Evolutionary conservation across 2,329 filamentous ascomycete species (phyloP).

Genomic region (Claviceps quebecensis): DNA sequence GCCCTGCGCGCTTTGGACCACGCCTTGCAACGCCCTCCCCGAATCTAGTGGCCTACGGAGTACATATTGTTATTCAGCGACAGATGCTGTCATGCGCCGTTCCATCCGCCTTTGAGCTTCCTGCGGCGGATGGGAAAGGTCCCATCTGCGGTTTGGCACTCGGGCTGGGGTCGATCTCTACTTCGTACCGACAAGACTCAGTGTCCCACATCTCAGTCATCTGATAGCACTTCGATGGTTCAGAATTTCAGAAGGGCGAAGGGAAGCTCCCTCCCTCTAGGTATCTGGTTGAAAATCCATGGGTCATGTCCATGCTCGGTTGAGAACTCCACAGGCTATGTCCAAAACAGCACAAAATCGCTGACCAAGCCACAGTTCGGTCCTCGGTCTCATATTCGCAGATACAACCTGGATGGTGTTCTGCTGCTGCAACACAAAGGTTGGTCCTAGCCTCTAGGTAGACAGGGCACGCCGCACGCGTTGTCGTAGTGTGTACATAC

Average conservation of each 20-base stretch:
- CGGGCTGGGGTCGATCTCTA: background rate
- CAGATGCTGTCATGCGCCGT: constrained; percentile 3
- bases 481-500: too few species aligned
- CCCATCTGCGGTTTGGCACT: background rate
- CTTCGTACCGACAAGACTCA: background rate
- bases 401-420: background rate
- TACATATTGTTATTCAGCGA: background rate
- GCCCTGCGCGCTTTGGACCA: background rate
- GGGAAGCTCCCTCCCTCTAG: background rate
- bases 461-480: background rate
- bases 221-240: background rate
- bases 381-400: background rate
- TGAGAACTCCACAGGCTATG: background rate
- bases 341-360: background rate
- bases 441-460: background rate
- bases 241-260: too few species aligned
- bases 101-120: background rate
- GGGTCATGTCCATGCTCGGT: background rate
- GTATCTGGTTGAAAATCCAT: background rate
- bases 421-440: background rate
- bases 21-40: background rate
- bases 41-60: background rate
- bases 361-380: background rate
- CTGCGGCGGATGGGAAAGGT: background rate
- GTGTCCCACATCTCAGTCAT: background rate